Evolutionary conservation across 2,329 filamentous ascomycete species (phyloP).

Genomic region (Zymoseptoria pseudotritici): DNA sequence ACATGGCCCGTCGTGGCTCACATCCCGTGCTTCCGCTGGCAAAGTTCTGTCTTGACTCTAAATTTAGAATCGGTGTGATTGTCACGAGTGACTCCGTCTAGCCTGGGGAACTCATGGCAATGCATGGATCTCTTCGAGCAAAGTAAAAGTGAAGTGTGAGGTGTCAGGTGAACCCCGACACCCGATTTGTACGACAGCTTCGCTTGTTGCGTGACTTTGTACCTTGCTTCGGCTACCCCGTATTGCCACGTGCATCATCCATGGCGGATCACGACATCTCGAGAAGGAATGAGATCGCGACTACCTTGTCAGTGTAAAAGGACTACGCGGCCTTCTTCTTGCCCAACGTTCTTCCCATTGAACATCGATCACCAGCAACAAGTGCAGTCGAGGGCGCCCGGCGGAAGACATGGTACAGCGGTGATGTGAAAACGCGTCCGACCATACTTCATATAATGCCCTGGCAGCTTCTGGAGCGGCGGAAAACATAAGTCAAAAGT

Average conservation of each 20-base stretch:
- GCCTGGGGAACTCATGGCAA: no score
- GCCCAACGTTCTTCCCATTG: not conserved
- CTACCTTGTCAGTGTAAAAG: not conserved
- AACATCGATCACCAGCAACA: not conserved
- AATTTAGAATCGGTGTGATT: not conserved
- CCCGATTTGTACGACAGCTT: no score
- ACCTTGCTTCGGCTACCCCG: not conserved
- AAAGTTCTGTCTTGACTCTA: not conserved
- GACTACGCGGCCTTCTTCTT: not conserved
- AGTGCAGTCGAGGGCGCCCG: not conserved
- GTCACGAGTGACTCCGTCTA: no score
- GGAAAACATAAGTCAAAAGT: not conserved
- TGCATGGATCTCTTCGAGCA: not conserved
- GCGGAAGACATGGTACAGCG: not conserved
- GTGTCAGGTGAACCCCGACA: not conserved
- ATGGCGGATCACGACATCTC: not conserved
- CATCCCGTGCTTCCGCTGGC: not conserved
- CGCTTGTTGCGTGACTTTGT: not conserved
- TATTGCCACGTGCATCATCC: not conserved
- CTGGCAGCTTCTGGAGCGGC: not conserved
- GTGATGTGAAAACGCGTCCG: not conserved
- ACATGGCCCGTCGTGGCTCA: not conserved
- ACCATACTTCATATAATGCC: not conserved
- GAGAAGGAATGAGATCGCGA: not conserved
- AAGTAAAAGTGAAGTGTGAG: not conserved